These are phyloP conservation scores for Cryphonectria nitschkei DNA, from an alignment of 2,329 filamentous ascomycete genomes.

Conservation along the genomic window DNA sequence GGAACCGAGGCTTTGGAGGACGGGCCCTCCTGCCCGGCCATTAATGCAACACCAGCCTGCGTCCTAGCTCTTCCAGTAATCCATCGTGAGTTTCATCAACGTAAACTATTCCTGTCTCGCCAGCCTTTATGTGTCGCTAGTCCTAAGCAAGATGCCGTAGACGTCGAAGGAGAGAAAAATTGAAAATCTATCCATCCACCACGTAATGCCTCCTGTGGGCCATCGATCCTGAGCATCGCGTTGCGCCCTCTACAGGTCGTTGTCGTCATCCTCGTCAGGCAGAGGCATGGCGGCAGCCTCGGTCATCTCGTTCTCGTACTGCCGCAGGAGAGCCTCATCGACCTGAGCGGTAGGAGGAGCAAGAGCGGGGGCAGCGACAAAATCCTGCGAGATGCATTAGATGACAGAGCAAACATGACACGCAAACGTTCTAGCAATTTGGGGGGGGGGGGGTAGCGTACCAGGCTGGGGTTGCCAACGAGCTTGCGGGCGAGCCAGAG, in stretches of 20 bases:
- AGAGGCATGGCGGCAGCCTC: slow-evolving; percentile 81
- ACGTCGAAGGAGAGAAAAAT: slow-evolving; percentile 27
- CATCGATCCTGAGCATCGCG: slow-evolving; percentile 6
- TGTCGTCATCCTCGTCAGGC: slow-evolving; percentile 89
- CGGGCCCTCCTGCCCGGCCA: slow-evolving; percentile 25
- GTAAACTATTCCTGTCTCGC: slow-evolving; percentile 25
- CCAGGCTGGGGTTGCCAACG: slow-evolving; percentile 86
- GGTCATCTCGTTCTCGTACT: slow-evolving; percentile 89
- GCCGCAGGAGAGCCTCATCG: slow-evolving; percentile 77
- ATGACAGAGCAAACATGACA: background rate
- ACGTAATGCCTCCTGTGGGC: slow-evolving; percentile 18
- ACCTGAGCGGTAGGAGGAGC: slow-evolving; percentile 91
- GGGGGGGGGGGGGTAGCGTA: slow-evolving; percentile 50
- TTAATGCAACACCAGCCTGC: slow-evolving; percentile 28
- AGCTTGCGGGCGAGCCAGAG: slow-evolving; percentile 99
- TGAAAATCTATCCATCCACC: slow-evolving; percentile 31
- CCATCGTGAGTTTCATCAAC: slow-evolving; percentile 28
- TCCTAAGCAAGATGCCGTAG: slow-evolving; percentile 30
- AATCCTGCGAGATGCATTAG: slow-evolving; percentile 68
- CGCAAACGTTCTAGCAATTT: background rate
- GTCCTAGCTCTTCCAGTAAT: slow-evolving; percentile 27
- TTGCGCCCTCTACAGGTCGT: slow-evolving; percentile 57
- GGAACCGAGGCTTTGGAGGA: slow-evolving; percentile 23
- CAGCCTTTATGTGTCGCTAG: slow-evolving; percentile 29
- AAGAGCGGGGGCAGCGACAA: slow-evolving; percentile 92